Base-by-base conservation (phyloP, 2,329 filamentous ascomycete species). In the Sporothrix variecibatus region DNA sequence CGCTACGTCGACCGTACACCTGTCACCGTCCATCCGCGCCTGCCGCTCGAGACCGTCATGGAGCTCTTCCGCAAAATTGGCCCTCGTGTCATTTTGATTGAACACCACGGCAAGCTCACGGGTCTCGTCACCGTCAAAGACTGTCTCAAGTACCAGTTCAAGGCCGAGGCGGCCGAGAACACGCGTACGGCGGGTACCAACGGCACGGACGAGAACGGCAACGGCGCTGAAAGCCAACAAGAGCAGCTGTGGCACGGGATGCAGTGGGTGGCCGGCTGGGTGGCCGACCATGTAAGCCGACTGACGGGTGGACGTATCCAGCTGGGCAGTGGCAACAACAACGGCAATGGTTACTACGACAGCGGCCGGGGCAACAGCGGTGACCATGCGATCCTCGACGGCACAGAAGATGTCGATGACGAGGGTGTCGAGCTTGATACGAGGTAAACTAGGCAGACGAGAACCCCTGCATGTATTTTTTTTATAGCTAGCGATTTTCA, bases 51-150 rank as follows among this genome's bases (percentile, higher is more conserved):
- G 83, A 99, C 96, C 0, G 95, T 97, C 43, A 98, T 99, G 94
- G 96, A 99, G 80, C 87, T 99, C 12, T 99, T 99, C 86, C 95
- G 95, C 82, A 99, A 98, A 84, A 97, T 99, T 81, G 96, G 96
- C 0, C 96, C 77, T 0, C 90, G 96, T 1, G 94, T 98, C 6
- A 95, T 99, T 69, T 87, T 99, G 3, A 92, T 98, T 53, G 96
- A 99, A 82, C 92, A 97, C 80, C 92, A 93, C 74, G 96, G 96
- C 17, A 89, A 90, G 69, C 87, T 99, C 1, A 89, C 89, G 0
- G 96, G 96, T 0, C 87, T 99, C 0, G 93, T 99, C 0, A 99
- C 96, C 0, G 93, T 98, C 76, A 99, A 99, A 82, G 96, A 99
- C 81, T 98, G 96, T 78, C 85, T 99, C 73, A 97, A 96, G 81